Base-by-base conservation (phyloP, 148 eudicot genomes). In the Arctostaphylos glauca region DNA sequence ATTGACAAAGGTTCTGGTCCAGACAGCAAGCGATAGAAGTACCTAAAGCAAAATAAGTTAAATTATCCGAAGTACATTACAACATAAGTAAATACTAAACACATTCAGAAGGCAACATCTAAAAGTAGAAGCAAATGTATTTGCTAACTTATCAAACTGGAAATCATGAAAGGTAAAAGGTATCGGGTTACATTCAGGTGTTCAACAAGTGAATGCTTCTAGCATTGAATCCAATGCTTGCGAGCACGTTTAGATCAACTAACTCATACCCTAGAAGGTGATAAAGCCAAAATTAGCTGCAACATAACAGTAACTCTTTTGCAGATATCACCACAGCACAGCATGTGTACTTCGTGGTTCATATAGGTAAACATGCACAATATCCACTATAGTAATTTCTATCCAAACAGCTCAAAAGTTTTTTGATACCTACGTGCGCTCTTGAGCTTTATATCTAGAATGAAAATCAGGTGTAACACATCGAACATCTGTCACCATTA, bases 401-500 rank as follows among this genome's bases (percentile, higher is more conserved):
- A 46, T 4, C 58, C 8, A 23, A 2, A 80, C 41, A 38, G 19
- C 53, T 50, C 15, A 23, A 58, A 81, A 62, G 38, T 18, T 54
- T 74, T 71, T 52, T 89, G 94, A 87, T 90, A 92, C 99, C 90
- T 93, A 96, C 99, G 93, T 94, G 89, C 99, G 98, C 87, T 96
- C 99, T 86, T 81, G 93, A 85, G 99, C 99, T 90, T 88, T 94
- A 83, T 87, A 92, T 87, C 99, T 92, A 75, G 99, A 90, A 89
- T 96, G 98, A 86, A 96, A 96, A 89, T 91, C 88, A 84, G 91
- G 82, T 67, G 98, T 85, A 78, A 96, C 94, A 86, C 89, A 86
- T 74, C 93, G 90, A 81, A 91, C 95, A 87, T 96, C 99, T 78
- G 87, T 82, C 79, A 96, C 88, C 87, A 64, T 82, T 38, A 96